phyloP scores from a whole-genome alignment of 164 flowering plant species.

The Tetracentron sinense region DNA sequence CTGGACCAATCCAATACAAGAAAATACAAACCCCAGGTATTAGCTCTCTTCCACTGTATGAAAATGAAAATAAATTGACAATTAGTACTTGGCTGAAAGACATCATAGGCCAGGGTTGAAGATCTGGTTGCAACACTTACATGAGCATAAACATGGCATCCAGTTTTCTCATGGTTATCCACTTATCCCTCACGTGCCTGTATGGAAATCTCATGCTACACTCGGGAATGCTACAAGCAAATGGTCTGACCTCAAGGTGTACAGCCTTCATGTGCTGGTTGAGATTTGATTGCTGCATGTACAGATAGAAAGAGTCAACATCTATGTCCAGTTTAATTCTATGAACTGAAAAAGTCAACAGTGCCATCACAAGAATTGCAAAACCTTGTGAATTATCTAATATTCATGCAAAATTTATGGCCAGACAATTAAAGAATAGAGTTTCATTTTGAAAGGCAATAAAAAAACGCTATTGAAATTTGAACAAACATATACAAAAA shows the following conservation, averaged over 20 bases:
- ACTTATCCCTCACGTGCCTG: conserved; percentile 85
- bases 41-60: background rate
- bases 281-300: conserved; percentile 82
- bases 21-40: background rate
- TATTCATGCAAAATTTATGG: no score
- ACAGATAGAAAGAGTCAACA: background rate
- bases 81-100: background rate
- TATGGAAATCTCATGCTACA: conserved; percentile 67
- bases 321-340: no score
- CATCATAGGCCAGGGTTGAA: background rate
- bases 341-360: no score
- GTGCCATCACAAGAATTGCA: no score
- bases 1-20: conserved; percentile 18
- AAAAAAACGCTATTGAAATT: no score
- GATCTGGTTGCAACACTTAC: conserved; percentile 29
- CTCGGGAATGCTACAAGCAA: conserved; percentile 48
- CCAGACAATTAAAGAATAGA: no score
- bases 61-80: no score
- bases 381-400: no score
- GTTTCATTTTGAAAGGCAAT: no score
- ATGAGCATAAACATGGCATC: conserved; percentile 42
- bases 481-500: no score
- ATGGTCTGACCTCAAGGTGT: conserved; percentile 57
- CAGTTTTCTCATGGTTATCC: conserved; percentile 73
- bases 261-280: conserved; percentile 68